These are phyloP conservation scores for Fusarium phyllophilum DNA, from an alignment of 2,329 filamentous ascomycete species.

Conservation along the genomic window DNA sequence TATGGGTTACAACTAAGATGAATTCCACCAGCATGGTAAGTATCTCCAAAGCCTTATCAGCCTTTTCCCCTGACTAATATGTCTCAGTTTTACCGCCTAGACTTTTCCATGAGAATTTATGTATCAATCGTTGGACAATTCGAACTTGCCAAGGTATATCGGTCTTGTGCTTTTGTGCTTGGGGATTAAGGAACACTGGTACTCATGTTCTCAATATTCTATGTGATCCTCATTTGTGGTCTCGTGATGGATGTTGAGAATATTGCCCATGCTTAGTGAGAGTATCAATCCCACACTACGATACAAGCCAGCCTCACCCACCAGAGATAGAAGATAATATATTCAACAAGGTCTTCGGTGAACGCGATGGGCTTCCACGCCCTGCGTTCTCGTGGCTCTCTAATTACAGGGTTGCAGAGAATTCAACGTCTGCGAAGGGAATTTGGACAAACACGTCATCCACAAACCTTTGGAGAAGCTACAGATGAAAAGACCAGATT, in stretches of 20 bases:
- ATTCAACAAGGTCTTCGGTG: not conserved
- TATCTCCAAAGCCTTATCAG: not conserved
- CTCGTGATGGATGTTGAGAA: not conserved
- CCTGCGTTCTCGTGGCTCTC: not conserved
- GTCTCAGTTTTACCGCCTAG: not conserved
- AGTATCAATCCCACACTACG: not conserved
- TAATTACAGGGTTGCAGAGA: not conserved
- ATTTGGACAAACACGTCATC: not conserved
- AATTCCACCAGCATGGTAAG: not conserved
- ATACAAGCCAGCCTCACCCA: not conserved
- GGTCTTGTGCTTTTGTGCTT: not conserved
- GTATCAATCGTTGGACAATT: not conserved
- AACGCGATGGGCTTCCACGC: not conserved
- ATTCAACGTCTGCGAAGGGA: not conserved
- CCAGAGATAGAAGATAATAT: not conserved
- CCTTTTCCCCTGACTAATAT: not conserved
- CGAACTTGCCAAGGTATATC: too few relatives aligned
- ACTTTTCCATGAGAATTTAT: too few relatives aligned
- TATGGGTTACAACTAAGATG: not conserved
- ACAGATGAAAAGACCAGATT: not conserved
- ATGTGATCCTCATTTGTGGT: not conserved
- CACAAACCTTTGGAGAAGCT: not conserved
- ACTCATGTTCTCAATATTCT: not conserved
- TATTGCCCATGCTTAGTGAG: not conserved
- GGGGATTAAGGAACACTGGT: not conserved